Evolutionary conservation across 257 asterid species (phyloP).

Genomic region (Datura wrightii): DNA sequence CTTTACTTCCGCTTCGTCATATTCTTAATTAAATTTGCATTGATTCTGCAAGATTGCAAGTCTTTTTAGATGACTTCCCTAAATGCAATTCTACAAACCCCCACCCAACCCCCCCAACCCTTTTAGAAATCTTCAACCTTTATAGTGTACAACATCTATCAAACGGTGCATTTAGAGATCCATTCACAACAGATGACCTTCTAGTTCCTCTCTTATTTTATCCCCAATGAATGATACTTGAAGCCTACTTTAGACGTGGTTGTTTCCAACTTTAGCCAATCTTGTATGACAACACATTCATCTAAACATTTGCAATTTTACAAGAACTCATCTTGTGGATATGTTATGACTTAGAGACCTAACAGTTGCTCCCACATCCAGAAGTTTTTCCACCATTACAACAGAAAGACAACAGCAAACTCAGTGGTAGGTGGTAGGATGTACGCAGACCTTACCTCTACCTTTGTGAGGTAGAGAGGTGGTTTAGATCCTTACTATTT

Average conservation of each 20-base stretch:
- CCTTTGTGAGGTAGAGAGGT: no score
- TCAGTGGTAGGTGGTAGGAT: no score
- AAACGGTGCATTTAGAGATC: neutral
- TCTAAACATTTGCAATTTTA: neutral
- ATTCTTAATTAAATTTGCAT: neutral
- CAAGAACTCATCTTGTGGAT: neutral
- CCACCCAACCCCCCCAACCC: no score
- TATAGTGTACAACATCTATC: neutral
- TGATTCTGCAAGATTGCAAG: neutral
- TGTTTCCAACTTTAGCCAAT: neutral
- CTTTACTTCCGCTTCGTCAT: neutral
- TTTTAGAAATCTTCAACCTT: neutral
- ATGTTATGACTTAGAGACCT: neutral
- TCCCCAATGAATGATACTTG: neutral
- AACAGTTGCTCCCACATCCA: neutral
- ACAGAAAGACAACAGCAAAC: neutral
- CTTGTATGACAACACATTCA: neutral
- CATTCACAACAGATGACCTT: neutral
- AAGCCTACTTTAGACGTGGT: neutral
- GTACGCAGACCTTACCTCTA: no score
- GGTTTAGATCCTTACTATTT: no score
- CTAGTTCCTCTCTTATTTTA: neutral
- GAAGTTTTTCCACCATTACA: neutral
- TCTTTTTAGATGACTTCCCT: constrained; percentile 8
- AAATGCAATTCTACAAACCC: neutral